Evolutionary conservation across 768 basidiomycete species (phyloP), one percentile per base, ranked within the genome.

Genomic region (Hydnomerulius pinastri): DNA sequence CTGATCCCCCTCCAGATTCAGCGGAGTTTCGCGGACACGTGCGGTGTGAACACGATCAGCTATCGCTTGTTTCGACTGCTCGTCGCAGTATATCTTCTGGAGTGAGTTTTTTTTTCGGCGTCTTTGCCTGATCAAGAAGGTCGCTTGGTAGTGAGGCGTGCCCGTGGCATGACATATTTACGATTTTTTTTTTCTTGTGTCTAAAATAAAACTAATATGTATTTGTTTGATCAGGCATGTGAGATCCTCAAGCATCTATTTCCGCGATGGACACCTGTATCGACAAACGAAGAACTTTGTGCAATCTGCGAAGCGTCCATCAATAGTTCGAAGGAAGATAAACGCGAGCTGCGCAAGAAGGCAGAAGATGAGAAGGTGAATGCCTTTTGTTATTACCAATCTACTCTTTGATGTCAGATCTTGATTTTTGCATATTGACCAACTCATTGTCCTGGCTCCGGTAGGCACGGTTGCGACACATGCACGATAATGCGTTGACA

Each of bases 331-430:
- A 80, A 77, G 59, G 83, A 82, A 59, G 83, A 82, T 52, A 86
- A 79, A 58, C 78, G 76, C 33, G 84, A 81, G 55, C 55, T 77
- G 35, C 82, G 86, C 33, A 83, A 76, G 63, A 78, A 74, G 48
- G 86, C 86, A 21, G 90, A 90, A 62, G 82, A 86, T 17, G 90
- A 92, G 70, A 91, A 89, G 82, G 90, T 86, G 46, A 42, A 49
- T 24, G n/a, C n/a, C n/a, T n/a, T n/a, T n/a, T n/a, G n/a, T n/a
- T n/a, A 48, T 42, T 40, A 36, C 49, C 32, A 40, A 40, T 46
- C 44, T 48, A n/a, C 30, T 32, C 12, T 15, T 24, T 33, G 10
- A 23, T 28, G 45, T 17, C 47, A 41, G 45, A 28, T 13, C 4
- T 15, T 35, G n/a, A n/a, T 33, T 17, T 50, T 33, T 64, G 58